Evolutionary conservation across 2,329 filamentous ascomycete species (phyloP).

Genomic region (Scorias spongiosa): DNA sequence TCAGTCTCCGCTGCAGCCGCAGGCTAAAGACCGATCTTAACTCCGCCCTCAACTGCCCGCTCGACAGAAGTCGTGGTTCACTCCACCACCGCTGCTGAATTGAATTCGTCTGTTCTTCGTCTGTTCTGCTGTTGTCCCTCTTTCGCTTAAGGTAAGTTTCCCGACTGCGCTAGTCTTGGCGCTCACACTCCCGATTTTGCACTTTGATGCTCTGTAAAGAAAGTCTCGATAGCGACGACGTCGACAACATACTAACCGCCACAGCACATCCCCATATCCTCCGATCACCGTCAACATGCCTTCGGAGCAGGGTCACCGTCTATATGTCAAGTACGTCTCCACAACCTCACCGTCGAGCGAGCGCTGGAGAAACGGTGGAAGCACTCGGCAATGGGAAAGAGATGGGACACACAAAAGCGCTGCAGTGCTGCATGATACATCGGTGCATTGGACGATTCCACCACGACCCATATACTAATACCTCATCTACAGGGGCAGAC

Average conservation of each 20-base stretch:
- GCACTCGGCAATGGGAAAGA: not conserved
- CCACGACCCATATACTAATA: not conserved
- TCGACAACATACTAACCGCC: not conserved
- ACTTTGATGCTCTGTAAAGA: not conserved
- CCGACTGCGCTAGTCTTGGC: not conserved
- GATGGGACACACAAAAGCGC: not conserved
- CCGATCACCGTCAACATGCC: slow-evolving; percentile 13
- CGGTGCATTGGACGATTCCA: too few species aligned
- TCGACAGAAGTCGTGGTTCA: too few species aligned
- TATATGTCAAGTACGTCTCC: slow-evolving; percentile 20
- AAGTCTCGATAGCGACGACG: not conserved
- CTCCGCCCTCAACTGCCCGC: too few species aligned
- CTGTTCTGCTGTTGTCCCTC: not conserved
- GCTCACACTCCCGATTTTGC: not conserved
- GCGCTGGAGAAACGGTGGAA: not conserved
- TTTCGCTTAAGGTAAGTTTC: not conserved
- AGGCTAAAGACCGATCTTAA: too few species aligned
- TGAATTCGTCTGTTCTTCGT: too few species aligned
- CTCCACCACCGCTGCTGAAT: too few species aligned
- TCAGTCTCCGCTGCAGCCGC: too few species aligned
- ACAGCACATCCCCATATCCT: slow-evolving; percentile 1
- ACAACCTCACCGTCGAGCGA: not conserved
- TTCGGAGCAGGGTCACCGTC: slow-evolving; percentile 16
- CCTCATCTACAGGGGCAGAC: slow-evolving; percentile 62
- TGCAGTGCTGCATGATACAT: not conserved